phyloP scores from a whole-genome alignment of 192 early-diverging fungal species.

The Coemansia sp. region DNA sequence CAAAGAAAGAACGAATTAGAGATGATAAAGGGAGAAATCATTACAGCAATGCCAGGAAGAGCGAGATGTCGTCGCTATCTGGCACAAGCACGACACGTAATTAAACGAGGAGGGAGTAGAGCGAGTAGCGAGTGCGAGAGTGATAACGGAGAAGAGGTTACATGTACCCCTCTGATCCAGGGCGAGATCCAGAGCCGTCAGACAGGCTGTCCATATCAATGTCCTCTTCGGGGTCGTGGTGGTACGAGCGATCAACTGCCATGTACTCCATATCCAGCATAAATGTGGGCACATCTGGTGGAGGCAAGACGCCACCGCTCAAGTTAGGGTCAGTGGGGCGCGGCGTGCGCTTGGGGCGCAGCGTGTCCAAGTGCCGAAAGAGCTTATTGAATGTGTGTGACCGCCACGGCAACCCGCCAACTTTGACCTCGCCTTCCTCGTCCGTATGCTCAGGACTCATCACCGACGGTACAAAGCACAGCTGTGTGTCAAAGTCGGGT shows the following conservation, averaged over 20 bases:
- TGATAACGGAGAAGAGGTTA: background rate
- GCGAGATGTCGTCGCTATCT: background rate
- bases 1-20: background rate
- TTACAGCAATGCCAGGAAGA: background rate
- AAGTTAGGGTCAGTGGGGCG: conserved; percentile 35
- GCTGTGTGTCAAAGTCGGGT: conserved; percentile 27
- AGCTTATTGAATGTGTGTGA: conserved; percentile 30
- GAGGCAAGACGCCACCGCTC: conserved; percentile 23
- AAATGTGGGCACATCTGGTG: conserved; percentile 36
- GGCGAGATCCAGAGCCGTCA: conserved; percentile 14
- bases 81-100: background rate
- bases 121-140: background rate
- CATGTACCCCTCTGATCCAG: conserved; percentile 5
- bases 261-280: conserved; percentile 41
- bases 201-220: conserved; percentile 50
- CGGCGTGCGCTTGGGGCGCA: conserved; percentile 55
- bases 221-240: conserved; percentile 36
- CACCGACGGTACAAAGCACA: conserved; percentile 43
- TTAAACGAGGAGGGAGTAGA: background rate
- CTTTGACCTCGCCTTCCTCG: conserved; percentile 52
- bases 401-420: conserved; percentile 51
- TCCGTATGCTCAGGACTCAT: conserved; percentile 57
- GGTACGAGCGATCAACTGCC: conserved; percentile 27
- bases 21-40: background rate
- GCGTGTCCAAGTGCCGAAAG: conserved; percentile 47